phyloP scores from a whole-genome alignment of 176 grass and related monocot genomes.

The Carex pumila region DNA sequence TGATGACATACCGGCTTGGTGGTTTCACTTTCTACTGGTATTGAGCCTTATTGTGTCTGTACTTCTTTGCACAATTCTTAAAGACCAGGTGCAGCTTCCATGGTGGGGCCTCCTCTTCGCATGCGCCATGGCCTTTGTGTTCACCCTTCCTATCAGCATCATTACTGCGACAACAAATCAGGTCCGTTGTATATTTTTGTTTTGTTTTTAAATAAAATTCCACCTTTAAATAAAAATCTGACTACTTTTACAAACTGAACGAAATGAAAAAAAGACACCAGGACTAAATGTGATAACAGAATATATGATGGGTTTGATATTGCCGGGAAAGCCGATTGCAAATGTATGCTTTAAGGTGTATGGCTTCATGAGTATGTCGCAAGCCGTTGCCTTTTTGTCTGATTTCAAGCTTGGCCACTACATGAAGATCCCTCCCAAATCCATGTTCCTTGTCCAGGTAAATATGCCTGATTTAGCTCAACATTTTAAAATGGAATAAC shows the following conservation, averaged over 20 bases:
- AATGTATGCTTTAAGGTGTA: constrained; percentile 98
- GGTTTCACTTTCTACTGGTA: constrained; percentile 51
- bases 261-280: constrained; percentile 34
- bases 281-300: constrained; percentile 81
- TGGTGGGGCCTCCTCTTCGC: constrained; percentile 85
- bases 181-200: constrained; percentile 11
- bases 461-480: not conserved
- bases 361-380: constrained; percentile 92
- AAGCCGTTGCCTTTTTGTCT: constrained; percentile 65
- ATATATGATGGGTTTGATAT: constrained; percentile 61
- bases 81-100: constrained; percentile 73
- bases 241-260: not conserved
- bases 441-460: constrained; percentile 96
- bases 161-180: constrained; percentile 85
- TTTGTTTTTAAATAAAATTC: not conserved
- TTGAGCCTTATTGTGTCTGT: constrained; percentile 22
- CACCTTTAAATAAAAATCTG: not conserved
- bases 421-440: constrained; percentile 89
- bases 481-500: not conserved
- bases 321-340: constrained; percentile 72
- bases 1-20: constrained; percentile 75
- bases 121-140: constrained; percentile 62
- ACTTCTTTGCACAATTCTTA: constrained; percentile 64
- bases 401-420: constrained; percentile 98
- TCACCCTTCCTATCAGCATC: constrained; percentile 79